Evolutionary conservation across 2,329 filamentous ascomycete species (phyloP).

Genomic region (Blastomyces percursus): DNA sequence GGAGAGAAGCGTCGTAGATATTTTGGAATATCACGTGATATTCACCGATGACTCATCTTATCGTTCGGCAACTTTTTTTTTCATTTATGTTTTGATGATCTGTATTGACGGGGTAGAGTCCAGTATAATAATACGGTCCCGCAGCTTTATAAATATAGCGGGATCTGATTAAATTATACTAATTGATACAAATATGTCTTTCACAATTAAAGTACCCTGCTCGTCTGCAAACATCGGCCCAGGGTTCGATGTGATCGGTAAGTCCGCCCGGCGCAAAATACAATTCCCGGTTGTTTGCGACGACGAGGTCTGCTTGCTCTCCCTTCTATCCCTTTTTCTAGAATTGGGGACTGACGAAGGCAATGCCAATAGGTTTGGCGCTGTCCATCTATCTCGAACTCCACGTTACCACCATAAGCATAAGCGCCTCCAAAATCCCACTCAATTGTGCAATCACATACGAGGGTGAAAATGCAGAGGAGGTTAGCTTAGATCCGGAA

Average conservation of each 20-base stretch:
- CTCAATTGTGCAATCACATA: conserved; percentile 87
- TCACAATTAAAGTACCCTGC: conserved; percentile 71
- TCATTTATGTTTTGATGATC: background rate
- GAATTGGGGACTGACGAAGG: background rate
- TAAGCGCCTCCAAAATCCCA: conserved; percentile 44
- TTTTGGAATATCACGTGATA: too few relatives aligned
- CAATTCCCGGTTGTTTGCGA: background rate
- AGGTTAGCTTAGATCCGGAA: conserved; percentile 74
- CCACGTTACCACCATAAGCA: conserved; percentile 57
- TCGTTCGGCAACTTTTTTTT: too few relatives aligned
- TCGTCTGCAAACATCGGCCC: conserved; percentile 97
- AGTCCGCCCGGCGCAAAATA: background rate
- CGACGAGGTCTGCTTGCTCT: background rate
- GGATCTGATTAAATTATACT: background rate
- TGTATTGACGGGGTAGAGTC: background rate
- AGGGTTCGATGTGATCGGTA: conserved; percentile 83
- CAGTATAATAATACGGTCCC: background rate
- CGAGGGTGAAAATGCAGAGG: conserved; percentile 61
- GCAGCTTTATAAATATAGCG: background rate
- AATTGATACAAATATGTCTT: conserved; percentile 21
- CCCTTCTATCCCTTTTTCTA: background rate
- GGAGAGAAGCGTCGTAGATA: too few relatives aligned
- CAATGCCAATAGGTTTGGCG: conserved; percentile 54
- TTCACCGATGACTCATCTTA: background rate
- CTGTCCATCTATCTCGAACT: conserved; percentile 90